Evolutionary conservation across 2,329 filamentous ascomycete genomes (phyloP).

Genomic region (Calonectria multiphialidica): DNA sequence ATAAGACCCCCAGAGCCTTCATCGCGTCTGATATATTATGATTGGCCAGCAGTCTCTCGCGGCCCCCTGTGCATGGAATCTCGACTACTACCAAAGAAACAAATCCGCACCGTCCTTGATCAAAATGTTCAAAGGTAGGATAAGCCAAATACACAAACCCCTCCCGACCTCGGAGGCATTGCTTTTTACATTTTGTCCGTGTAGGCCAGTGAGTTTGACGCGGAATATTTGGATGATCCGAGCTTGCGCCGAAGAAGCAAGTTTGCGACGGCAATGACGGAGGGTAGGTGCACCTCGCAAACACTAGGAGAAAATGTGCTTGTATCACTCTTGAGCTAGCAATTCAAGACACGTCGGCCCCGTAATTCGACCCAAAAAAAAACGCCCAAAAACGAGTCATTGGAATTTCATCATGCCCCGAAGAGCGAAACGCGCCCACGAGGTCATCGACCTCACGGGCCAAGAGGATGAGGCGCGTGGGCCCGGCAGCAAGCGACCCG

Average conservation of each 20-base stretch:
- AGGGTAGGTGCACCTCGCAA: neutral
- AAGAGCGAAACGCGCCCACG: conserved; percentile 50
- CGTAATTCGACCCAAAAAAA: neutral
- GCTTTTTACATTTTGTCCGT: no score
- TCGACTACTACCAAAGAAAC: no score
- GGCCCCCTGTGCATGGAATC: no score
- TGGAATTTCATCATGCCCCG: conserved; percentile 31
- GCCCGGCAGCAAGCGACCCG: conserved; percentile 41
- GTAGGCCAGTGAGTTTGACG: neutral
- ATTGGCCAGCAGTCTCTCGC: neutral
- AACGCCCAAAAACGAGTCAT: neutral
- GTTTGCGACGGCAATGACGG: neutral
- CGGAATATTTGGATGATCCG: conserved; percentile 14
- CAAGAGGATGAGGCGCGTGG: conserved; percentile 44
- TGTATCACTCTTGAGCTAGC: neutral
- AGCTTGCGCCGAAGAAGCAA: conserved; percentile 6
- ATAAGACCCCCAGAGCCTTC: no score
- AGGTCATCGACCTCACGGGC: conserved; percentile 57
- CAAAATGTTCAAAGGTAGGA: no score
- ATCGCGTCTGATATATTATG: no score
- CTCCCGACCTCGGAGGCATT: no score
- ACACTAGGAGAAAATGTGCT: neutral
- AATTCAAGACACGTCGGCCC: neutral
- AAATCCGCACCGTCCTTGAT: no score
- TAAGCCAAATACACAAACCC: no score